Evolutionary conservation across 331 rosid species (phyloP).

Genomic region (Prunus yedoensis): DNA sequence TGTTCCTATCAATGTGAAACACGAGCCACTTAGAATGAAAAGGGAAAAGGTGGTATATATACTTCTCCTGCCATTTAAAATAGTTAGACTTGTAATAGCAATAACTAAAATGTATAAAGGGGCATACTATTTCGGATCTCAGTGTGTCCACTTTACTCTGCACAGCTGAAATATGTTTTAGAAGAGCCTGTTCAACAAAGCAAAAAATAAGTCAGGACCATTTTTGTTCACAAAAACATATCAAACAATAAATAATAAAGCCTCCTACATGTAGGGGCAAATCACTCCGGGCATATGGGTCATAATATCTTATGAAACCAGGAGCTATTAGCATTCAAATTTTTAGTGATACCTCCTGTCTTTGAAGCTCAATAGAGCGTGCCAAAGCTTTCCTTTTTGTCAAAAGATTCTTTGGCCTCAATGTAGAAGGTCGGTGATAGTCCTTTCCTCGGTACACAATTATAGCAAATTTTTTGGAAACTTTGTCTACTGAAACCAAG

Average conservation of each 20-base stretch:
- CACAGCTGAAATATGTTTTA: constrained; percentile 58
- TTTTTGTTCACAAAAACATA: not conserved
- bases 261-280: too few relatives aligned
- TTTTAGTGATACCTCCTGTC: constrained; percentile 64
- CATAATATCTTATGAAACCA: not conserved
- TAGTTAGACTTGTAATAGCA: constrained; percentile 16
- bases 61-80: not conserved
- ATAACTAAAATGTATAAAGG: constrained; percentile 11
- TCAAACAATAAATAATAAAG: not conserved
- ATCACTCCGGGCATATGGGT: not conserved
- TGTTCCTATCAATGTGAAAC: constrained; percentile 50
- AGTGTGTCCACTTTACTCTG: constrained; percentile 63
- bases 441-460: constrained; percentile 80
- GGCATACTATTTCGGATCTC: constrained; percentile 69
- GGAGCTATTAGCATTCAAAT: constrained; percentile 8
- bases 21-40: constrained; percentile 19
- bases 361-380: constrained; percentile 91
- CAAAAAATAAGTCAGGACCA: constrained; percentile 22
- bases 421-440: constrained; percentile 69
- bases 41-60: not conserved
- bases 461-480: constrained; percentile 76
- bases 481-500: constrained; percentile 84
- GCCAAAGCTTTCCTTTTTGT: constrained; percentile 97
- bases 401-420: constrained; percentile 95
- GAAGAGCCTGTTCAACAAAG: constrained; percentile 61